Evolutionary conservation across 768 basidiomycete genomes (phyloP), one percentile per base, ranked within the genome.

Genomic region (Epithele typhae): DNA sequence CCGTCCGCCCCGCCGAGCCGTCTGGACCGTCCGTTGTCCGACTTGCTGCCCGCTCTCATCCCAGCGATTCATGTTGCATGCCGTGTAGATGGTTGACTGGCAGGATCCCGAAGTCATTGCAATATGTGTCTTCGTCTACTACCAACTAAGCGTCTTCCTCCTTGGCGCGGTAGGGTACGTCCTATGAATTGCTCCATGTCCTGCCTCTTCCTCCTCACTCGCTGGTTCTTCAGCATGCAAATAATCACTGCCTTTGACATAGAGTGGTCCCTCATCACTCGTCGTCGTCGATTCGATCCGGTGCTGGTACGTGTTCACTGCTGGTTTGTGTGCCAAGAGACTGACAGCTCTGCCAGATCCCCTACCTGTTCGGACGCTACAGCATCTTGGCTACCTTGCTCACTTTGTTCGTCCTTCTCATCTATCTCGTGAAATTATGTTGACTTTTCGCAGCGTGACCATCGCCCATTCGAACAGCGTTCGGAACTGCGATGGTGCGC

Each of bases 281-380:
- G 41, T 7, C 37, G 32, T 18, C 50, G 50, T n/a, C 45, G 37
- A 3, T 44, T 47, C 21, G 40, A 11, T 23, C 37, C 33, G 3
- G 45, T 38, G 0, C 34, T 52, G 40, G 45, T 44, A 7, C 24
- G 34, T 46, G 9, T 17, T 12, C n/a, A 17, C 25, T 27, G 22
- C 24, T 8, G 17, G 21, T 5, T 17, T 17, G 9, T 18, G 9
- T 32, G 15, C 30, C 15, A 9, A 32, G 15, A 32, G 9, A 15
- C 15, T 32, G 30, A 32, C 9, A 6, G 11, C 15, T 19, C 7
- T 30, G 14, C 19, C 22, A 51, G 50, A 34, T 51, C 12, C 50
- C 50, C 2, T 51, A 46, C 18, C 45, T 51, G 9, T 46, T 43
- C 18, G 50, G 50, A 19, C 50, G 50, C 17, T 51, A 51, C 25